Base-by-base conservation (phyloP, 169 alveolate genomes). In the Cryptosporidium felis region DNA sequence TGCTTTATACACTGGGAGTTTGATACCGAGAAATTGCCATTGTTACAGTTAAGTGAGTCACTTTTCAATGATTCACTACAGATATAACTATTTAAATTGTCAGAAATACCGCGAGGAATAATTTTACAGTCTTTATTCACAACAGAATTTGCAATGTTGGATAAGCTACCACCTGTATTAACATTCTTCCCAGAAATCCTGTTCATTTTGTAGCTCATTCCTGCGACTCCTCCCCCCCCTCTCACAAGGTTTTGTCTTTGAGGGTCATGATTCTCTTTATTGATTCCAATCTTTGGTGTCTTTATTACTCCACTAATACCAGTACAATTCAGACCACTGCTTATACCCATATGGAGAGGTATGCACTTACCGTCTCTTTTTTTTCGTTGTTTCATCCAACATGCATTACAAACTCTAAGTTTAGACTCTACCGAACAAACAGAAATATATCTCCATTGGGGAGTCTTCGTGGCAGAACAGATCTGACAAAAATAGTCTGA, bases 381-480 rank as follows among this genome's bases (percentile, higher is more conserved):
- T 74, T 74, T 74, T 21, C 85, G 34, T 42, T 74, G 85, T 23
- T 74, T 74, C 85, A 74, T 74, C 85, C 85, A 74, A 26, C 85
- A 74, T 10, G 85, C 85, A 53, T 74, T 74, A 53, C 85, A 74
- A 26, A 74, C 85, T 18, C 85, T 36, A 5, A 74, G 56, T 49
- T 74, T 74, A 3, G 85, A 32, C 12, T 74, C 85, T 14, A 56
- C 65, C 12, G 85, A 74, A 53, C 85, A 74, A 0, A 74, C 85
- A 5, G 85, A 74, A 38, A 74, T 74, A 49, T 74, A 74, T 18
- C 85, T 49, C 85, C 85, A 74, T 34, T 74, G 85, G 26, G 85
- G 85, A 32, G 85, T 74, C 34, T 74, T 74, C 36, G 85, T 74
- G 36, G 85, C 85, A 51, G 85, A 74, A 8, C 85, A 74, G 38